phyloP scores from a whole-genome alignment of 257 asterid species.

The Nyctanthes arbortristis region DNA sequence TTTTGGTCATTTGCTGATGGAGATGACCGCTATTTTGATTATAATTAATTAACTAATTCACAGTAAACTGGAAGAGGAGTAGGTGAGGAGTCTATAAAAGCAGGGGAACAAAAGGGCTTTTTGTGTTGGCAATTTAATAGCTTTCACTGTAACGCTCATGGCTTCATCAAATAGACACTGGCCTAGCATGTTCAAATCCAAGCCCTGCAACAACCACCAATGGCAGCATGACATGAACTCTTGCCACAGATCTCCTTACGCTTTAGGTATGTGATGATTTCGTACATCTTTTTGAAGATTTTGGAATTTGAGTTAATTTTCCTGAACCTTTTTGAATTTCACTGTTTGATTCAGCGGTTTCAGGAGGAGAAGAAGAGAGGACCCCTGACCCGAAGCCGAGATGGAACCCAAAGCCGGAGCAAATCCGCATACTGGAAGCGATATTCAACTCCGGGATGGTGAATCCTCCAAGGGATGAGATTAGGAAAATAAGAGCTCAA shows the following conservation, averaged over 20 bases:
- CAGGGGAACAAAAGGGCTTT: neutral
- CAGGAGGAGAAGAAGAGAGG: conserved; percentile 62
- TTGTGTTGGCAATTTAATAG: neutral
- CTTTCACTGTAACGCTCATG: conserved; percentile 23
- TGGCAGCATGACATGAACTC: conserved; percentile 71
- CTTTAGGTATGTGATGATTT: too few relatives aligned
- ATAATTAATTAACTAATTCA: neutral
- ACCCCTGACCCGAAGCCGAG: conserved; percentile 95
- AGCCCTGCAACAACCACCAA: conserved; percentile 60
- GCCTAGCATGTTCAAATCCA: conserved; percentile 63
- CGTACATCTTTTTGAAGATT: too few relatives aligned
- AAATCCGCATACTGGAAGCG: conserved; percentile 79
- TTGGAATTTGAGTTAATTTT: too few relatives aligned
- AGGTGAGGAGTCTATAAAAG: conserved; percentile 32
- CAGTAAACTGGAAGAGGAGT: conserved; percentile 26
- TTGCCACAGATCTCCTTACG: conserved; percentile 28
- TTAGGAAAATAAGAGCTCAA: conserved; percentile 77
- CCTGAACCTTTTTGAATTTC: neutral
- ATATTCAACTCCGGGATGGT: conserved; percentile 98
- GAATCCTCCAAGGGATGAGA: conserved; percentile 94
- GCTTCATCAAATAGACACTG: conserved; percentile 58
- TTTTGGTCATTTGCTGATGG: neutral
- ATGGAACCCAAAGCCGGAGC: conserved; percentile 98
- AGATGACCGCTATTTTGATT: neutral
- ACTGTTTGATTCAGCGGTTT: conserved; percentile 1